A percentile compares a stretch with the other conserved stretches of the same genome.
Evolutionary conservation across 169 alveolate genomes (phyloP).

Genomic region (Eimeria maxima): DNA sequence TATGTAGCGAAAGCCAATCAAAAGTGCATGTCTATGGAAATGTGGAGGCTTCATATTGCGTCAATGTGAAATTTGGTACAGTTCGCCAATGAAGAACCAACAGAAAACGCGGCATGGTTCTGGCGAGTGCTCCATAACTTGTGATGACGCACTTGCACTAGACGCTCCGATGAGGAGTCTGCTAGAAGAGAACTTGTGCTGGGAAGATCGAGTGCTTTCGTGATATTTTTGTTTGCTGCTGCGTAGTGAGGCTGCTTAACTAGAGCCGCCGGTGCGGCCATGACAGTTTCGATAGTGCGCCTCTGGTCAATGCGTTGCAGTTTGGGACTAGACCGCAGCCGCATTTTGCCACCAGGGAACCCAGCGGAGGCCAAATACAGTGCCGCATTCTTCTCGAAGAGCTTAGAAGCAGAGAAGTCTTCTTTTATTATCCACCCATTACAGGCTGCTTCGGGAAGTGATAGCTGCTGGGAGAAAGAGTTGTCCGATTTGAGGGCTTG

Average conservation of each 20-base stretch:
- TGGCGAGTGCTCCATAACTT: not conserved
- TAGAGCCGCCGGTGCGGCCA: conserved; percentile 80
- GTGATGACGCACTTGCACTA: conserved; percentile 71
- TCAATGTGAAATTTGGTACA: not conserved
- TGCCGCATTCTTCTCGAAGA: conserved; percentile 69
- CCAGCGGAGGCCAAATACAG: conserved; percentile 60
- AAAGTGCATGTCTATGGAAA: not conserved
- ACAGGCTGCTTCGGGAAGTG: conserved; percentile 24
- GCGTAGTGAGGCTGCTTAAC: conserved; percentile 78
- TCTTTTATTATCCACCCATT: conserved; percentile 73
- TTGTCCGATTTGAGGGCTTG: conserved; percentile 25
- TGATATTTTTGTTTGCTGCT: conserved; percentile 68
- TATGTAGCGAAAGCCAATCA: not conserved
- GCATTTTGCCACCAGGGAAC: conserved; percentile 51
- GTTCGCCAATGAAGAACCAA: not conserved
- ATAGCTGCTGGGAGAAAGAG: conserved; percentile 30
- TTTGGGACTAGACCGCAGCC: not conserved
- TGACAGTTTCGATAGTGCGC: conserved; percentile 13
- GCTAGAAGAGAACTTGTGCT: conserved; percentile 65
- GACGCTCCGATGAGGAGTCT: conserved; percentile 78
- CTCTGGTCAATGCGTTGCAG: conserved; percentile 18
- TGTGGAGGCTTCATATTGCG: not conserved
- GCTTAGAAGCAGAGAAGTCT: conserved; percentile 81
- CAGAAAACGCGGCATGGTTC: not conserved
- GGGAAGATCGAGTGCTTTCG: conserved; percentile 80